A percentile compares a stretch with the other conserved stretches of the same genome.
phyloP scores from a whole-genome alignment of 164 flowering plant species.

The Kingdonia uniflora region DNA sequence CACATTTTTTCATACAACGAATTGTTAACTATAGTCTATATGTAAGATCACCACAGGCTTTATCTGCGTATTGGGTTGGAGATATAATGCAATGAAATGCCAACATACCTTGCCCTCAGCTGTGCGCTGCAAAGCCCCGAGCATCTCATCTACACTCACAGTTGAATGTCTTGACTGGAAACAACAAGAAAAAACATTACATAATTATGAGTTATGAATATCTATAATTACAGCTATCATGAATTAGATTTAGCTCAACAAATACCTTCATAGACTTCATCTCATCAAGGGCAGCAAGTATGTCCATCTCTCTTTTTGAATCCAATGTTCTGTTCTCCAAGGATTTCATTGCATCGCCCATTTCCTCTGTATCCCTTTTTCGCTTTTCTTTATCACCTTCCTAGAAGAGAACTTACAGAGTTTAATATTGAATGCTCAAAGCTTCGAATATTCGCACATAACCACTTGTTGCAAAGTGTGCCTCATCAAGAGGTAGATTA shows the following conservation, averaged over 20 bases:
- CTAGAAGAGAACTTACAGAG: slow-evolving; percentile 22
- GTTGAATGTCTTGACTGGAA: slow-evolving; percentile 86
- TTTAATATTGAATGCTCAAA: background rate
- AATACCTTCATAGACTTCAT: slow-evolving; percentile 94
- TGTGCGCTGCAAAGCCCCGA: slow-evolving; percentile 65
- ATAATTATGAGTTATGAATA: background rate
- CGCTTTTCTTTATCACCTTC: slow-evolving; percentile 43
- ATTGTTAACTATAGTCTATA: background rate
- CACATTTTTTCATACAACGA: background rate
- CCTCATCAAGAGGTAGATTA: background rate
- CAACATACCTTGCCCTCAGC: slow-evolving; percentile 52
- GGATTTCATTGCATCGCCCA: slow-evolving; percentile 97
- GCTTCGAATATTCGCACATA: background rate
- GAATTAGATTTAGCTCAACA: background rate
- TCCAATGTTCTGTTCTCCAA: slow-evolving; percentile 85
- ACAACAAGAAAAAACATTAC: slow-evolving; percentile 4
- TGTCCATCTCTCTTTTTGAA: slow-evolving; percentile 92
- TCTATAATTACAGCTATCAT: too few species aligned
- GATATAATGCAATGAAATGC: slow-evolving; percentile 1
- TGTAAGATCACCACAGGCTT: background rate
- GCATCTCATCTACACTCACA: slow-evolving; percentile 82
- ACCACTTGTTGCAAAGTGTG: background rate
- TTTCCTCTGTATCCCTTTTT: slow-evolving; percentile 75
- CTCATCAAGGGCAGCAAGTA: slow-evolving; percentile 87
- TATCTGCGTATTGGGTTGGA: background rate